Base-by-base conservation (phyloP, 192 early-diverging fungal genomes). In the Coemansia sp. region DNA sequence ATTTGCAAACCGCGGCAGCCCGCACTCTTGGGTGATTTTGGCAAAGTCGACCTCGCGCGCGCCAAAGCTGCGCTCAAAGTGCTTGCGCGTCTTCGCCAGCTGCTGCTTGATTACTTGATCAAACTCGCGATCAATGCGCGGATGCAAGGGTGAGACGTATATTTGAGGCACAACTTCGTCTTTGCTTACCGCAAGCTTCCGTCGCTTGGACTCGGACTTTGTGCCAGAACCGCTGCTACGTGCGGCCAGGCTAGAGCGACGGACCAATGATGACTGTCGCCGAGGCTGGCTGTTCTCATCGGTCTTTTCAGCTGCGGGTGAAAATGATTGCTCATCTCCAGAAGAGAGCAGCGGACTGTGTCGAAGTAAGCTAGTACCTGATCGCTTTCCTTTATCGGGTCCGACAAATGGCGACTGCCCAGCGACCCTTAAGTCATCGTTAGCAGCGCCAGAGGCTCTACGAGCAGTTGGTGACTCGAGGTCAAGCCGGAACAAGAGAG, bases 1-100 rank as follows among this genome's bases (percentile, higher is more conserved):
- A 64, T 89, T 90, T 63, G 85, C 84, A 64, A 85, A 90, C 15
- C 86, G 82, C 11, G 89, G 89, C 51, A 90, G 62, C 7, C 75
- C 84, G 51, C 89, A 90, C 60, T 62, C 58, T 5, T 48, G 67
- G n/a, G 82, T 87, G 23, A 87, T 75, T 31, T 68, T 60, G 15
- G 71, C 60, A 79, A 87, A 85, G 38, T 82, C 81, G 1, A 62
- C 66, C 63, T 84, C 83, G 15, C 67, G 70, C 1, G 69, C 66
- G 5, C 75, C 82, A 71, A 83, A 83, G 51, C 70, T 68, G 65
- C 71, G 31, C 50, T 66, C 73, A 70, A 83, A 77, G 51, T 72
- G 63, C n/a, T 50, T 59, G 28, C 66, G 71, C 8, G 53, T 64
- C 48, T 57, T 63, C 31, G 65, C 63, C 19, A 83, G 67, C 63